Conservation (phyloP, 2,329 filamentous ascomycete species). For the Sclerotinia trifoliorum region DNA sequence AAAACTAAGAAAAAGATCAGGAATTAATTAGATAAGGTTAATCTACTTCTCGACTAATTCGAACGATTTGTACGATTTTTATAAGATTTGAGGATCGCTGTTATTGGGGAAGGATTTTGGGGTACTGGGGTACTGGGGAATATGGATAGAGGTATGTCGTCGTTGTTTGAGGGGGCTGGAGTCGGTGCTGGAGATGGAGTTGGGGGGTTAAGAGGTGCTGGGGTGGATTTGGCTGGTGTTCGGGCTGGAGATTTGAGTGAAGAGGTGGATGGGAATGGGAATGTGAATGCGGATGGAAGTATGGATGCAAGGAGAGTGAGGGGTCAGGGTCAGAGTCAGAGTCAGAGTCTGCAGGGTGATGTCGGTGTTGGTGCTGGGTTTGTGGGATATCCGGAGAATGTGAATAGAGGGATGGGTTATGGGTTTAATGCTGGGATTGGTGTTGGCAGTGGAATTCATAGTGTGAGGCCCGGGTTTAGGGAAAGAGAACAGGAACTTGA, state of each 20-base stretch:
- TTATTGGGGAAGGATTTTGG: no score
- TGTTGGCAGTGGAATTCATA: background rate
- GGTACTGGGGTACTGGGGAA: no score
- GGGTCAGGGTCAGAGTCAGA: background rate
- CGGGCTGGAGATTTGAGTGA: no score
- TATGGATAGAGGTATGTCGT: no score
- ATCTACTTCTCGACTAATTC: no score
- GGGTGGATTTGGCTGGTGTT: background rate
- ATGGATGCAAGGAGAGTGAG: background rate
- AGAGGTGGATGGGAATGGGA: background rate
- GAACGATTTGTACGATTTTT: no score
- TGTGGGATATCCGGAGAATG: background rate
- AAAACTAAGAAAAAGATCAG: no score
- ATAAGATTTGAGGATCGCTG: no score
- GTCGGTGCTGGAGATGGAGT: no score
- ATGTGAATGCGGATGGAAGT: no score
- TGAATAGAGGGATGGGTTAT: background rate
- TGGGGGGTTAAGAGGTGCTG: background rate
- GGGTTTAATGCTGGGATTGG: background rate
- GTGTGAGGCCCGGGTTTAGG: no score
- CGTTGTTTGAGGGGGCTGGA: background rate
- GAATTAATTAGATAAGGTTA: no score
- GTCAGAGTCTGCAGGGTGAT: background rate
- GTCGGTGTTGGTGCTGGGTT: background rate
- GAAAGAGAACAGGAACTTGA: background rate